These are phyloP conservation scores for Flaveria floridana DNA, from an alignment of 140 eudicot genomes.

Conservation along the genomic window DNA sequence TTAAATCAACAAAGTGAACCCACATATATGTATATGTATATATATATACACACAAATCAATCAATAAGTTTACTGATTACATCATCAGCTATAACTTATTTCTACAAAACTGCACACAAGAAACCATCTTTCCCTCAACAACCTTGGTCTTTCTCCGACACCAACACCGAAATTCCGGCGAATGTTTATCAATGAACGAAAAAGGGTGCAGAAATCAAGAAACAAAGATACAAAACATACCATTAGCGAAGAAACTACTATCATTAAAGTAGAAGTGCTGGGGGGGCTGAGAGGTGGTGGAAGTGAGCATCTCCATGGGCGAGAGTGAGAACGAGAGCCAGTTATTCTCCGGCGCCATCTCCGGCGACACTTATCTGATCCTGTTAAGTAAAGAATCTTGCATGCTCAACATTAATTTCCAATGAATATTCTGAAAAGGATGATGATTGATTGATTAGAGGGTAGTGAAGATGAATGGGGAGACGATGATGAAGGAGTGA, in stretches of 20 bases:
- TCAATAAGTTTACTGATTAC: background rate
- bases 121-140: slow-evolving; percentile 30
- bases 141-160: slow-evolving; percentile 46
- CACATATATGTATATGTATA: too few species aligned
- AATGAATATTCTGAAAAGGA: background rate
- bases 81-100: slow-evolving; percentile 31
- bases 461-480: too few species aligned
- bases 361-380: background rate
- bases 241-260: slow-evolving; percentile 64
- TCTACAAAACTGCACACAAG: background rate
- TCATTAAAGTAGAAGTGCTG: slow-evolving; percentile 68
- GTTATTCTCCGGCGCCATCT: slow-evolving; percentile 81
- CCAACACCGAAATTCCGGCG: slow-evolving; percentile 35
- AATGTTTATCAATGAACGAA: background rate
- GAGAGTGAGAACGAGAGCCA: slow-evolving; percentile 96
- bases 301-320: slow-evolving; percentile 76
- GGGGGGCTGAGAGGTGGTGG: slow-evolving; percentile 52
- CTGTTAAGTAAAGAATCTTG: too few species aligned
- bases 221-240: slow-evolving; percentile 23
- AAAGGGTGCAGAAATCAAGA: background rate
- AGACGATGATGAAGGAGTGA: background rate
- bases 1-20: background rate
- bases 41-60: background rate
- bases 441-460: too few species aligned
- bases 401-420: background rate